A percentile compares a stretch with the other conserved stretches of the same genome.
Conservation (phyloP, 257 asterid species). For the Solanum rostratum region DNA sequence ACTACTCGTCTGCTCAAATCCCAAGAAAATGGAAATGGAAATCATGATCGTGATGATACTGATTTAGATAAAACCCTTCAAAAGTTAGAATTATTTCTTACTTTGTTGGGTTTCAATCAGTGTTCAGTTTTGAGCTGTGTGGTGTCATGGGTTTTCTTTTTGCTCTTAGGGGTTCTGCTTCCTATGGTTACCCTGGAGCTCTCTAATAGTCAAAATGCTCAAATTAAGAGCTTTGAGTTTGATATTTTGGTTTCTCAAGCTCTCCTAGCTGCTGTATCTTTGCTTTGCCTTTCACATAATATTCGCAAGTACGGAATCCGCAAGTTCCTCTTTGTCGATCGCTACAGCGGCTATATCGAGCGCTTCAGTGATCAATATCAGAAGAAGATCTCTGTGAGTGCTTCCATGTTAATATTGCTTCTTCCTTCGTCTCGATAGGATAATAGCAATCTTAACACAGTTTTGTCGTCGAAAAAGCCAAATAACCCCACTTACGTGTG, state of each 20-base stretch:
- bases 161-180: slow-evolving; percentile 39
- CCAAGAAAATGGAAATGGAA: slow-evolving; percentile 9
- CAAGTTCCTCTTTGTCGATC: slow-evolving; percentile 78
- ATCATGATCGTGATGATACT: slow-evolving; percentile 22
- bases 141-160: slow-evolving; percentile 45
- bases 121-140: slow-evolving; percentile 24
- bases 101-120: slow-evolving; percentile 54
- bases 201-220: slow-evolving; percentile 57
- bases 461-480: neutral
- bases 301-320: slow-evolving; percentile 68
- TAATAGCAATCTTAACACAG: neutral
- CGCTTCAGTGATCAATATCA: slow-evolving; percentile 49
- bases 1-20: slow-evolving; percentile 34
- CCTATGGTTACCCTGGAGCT: slow-evolving; percentile 55
- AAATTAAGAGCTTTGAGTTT: slow-evolving; percentile 57
- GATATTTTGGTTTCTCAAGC: slow-evolving; percentile 68
- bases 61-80: slow-evolving; percentile 45
- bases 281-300: slow-evolving; percentile 65
- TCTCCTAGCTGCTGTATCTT: slow-evolving; percentile 53
- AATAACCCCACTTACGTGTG: neutral
- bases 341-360: slow-evolving; percentile 59
- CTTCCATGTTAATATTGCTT: too few relatives aligned
- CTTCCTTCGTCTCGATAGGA: too few relatives aligned
- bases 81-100: slow-evolving; percentile 31
- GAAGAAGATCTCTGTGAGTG: slow-evolving; percentile 60